Conservation (phyloP, 371 early-diverging fungal species). For the Mortierella sp. region DNA sequence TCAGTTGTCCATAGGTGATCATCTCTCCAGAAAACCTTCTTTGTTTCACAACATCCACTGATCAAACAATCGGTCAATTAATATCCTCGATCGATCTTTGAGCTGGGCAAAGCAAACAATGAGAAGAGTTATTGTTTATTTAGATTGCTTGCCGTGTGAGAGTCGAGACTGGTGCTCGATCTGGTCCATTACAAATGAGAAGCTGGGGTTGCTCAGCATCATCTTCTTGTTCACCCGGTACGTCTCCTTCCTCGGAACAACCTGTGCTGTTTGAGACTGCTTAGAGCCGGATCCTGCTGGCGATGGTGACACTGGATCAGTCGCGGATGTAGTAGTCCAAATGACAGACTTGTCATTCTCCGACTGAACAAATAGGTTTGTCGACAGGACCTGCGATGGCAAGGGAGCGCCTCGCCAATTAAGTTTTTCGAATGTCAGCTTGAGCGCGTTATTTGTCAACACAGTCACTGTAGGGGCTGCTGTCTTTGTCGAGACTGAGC, state of each 20-base stretch:
- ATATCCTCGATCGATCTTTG: not conserved
- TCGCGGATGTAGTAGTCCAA: constrained; percentile 43
- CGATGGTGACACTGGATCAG: constrained; percentile 12
- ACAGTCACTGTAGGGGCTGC: constrained; percentile 26
- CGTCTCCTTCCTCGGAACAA: constrained; percentile 19
- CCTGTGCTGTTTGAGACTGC: not conserved
- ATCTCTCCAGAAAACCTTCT: not conserved
- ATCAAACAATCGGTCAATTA: not conserved
- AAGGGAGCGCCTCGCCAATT: constrained; percentile 40
- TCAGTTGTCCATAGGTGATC: not conserved
- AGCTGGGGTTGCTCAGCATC: constrained; percentile 52
- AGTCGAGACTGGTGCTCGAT: constrained; percentile 49
- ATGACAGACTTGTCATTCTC: constrained; percentile 34
- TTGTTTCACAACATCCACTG: not conserved
- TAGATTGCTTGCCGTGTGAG: constrained; percentile 8
- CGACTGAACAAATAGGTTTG: constrained; percentile 24
- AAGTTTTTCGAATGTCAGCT: constrained; percentile 43
- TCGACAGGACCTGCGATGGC: constrained; percentile 31
- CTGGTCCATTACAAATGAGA: constrained; percentile 49
- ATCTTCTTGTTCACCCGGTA: constrained; percentile 41
- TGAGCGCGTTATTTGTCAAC: constrained; percentile 30
- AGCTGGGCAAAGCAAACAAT: not conserved
- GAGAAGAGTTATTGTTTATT: not conserved
- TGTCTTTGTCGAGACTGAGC: constrained; percentile 24
- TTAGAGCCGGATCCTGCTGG: not conserved